Base-by-base conservation (phyloP, 176 grass and related monocot species). In the Calamus simplicifolius region DNA sequence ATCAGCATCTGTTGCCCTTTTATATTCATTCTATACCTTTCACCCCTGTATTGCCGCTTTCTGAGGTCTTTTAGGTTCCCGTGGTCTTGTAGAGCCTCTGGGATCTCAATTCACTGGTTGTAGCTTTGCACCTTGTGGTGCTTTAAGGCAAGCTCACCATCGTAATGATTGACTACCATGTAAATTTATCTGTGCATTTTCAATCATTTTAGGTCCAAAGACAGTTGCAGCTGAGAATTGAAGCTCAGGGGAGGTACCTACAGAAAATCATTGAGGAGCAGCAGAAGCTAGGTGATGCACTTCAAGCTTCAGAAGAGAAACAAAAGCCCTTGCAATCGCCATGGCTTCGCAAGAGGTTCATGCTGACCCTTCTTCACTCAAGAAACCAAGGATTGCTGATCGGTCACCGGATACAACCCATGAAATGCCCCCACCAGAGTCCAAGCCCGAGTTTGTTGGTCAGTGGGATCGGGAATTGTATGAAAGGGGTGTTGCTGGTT, bases 361-460 rank as follows among this genome's bases (percentile, higher is more conserved):
- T 15, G 69, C 2, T 43, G 27, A 73, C 13, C 60, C 29, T 6
- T 62, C 75, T 64, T 72, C 63, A 69, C 70, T 61, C 5, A 91
- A 97, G 75, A 88, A 97, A 66, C 69, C 38, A 61, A 85, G 66
- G 70, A 53, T 85, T 50, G 64, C 59, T 12, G 53, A 68, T 13
- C 64, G 70, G 61, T 83, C 75, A 10, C 58, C 71, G 13, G 75
- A 85, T 64, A 56, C 76, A 12, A 56, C 50, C 16, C 79, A 57
- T 4, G 85, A 78, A 67, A 51, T 35, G 3, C 2, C 68, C 19
- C 56, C 69, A 16, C 62, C 78, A 5, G 80, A 87, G 57, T 76
- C 84, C 4, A 89, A 97, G 64, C 54, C 80, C n/a, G 83, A 97
- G 79, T 76, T 91, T 48, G 56, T 88, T 12, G 78, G 75, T 56